A percentile compares a stretch with the other conserved stretches of the same genome.
Conservation (phyloP, 1,284 basidiomycete genomes). For the Wallemia hederae region DNA sequence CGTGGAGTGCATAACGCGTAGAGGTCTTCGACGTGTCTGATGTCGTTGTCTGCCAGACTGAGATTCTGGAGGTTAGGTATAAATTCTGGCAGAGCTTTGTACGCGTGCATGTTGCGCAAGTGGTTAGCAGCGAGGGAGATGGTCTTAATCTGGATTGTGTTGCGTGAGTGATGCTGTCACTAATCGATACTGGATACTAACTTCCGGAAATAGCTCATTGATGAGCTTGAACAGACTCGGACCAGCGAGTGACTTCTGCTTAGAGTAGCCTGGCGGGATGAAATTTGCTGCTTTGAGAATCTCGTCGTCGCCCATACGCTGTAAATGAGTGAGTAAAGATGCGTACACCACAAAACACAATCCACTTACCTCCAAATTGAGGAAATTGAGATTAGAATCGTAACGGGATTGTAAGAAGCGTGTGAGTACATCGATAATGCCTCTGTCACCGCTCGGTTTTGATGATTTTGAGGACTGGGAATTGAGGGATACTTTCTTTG, state of each 20-base stretch:
- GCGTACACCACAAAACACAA: background rate
- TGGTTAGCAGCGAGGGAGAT: background rate
- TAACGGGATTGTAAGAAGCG: background rate
- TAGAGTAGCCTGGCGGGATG: background rate
- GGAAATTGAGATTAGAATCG: background rate
- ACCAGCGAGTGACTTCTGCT: background rate
- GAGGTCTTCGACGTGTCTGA: background rate
- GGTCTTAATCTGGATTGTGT: background rate
- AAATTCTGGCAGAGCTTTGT: background rate
- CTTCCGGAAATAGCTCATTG: background rate
- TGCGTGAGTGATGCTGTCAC: background rate
- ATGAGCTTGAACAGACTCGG: background rate
- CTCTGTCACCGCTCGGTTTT: background rate
- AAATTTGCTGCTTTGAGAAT: conserved; percentile 3
- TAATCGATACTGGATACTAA: background rate
- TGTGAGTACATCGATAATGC: background rate
- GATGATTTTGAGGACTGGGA: background rate
- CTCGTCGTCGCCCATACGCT: conserved; percentile 2
- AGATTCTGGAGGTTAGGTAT: background rate
- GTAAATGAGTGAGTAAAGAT: conserved; percentile 3
- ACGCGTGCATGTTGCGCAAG: background rate
- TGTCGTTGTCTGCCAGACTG: background rate
- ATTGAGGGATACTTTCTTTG: background rate
- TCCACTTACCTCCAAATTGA: background rate
- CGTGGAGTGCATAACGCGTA: background rate